Conservation (phyloP, 2,329 filamentous ascomycete species). For the Colletotrichum australisinense region DNA sequence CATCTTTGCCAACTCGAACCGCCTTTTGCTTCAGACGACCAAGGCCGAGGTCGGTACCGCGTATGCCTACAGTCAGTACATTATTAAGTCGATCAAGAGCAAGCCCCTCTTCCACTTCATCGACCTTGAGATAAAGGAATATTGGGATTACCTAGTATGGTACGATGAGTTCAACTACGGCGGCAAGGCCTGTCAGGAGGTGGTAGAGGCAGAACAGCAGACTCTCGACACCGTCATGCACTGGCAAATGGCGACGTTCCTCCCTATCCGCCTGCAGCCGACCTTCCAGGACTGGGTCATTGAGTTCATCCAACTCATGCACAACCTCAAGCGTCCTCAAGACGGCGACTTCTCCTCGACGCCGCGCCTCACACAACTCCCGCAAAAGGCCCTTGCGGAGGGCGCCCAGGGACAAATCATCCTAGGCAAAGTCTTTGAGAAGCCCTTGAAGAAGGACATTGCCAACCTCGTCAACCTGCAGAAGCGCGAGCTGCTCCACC, state of each 20-base stretch:
- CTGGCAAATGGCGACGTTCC: slow-evolving; percentile 94
- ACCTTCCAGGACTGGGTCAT: slow-evolving; percentile 93
- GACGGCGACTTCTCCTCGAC: slow-evolving; percentile 62
- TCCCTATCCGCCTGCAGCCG: slow-evolving; percentile 83
- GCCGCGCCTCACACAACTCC: slow-evolving; percentile 68
- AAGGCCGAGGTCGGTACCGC: slow-evolving; percentile 98
- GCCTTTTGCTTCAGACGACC: slow-evolving; percentile 92
- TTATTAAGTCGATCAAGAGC: slow-evolving; percentile 94
- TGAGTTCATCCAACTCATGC: slow-evolving; percentile 96
- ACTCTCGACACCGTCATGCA: slow-evolving; percentile 93
- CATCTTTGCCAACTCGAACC: slow-evolving; percentile 92
- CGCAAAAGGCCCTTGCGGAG: slow-evolving; percentile 68
- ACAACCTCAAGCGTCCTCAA: slow-evolving; percentile 79
- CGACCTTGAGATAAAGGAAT: slow-evolving; percentile 96
- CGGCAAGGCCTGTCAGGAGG: slow-evolving; percentile 88
- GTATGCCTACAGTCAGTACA: slow-evolving; percentile 96
- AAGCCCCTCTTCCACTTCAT: slow-evolving; percentile 98
- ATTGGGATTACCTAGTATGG: slow-evolving; percentile 99
- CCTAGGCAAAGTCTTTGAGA: slow-evolving; percentile 85
- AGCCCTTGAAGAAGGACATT: slow-evolving; percentile 90
- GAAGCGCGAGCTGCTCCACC: slow-evolving; percentile 88
- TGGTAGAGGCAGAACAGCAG: slow-evolving; percentile 79
- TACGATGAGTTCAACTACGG: slow-evolving; percentile 99
- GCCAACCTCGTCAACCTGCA: slow-evolving; percentile 84
- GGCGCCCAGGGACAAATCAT: slow-evolving; percentile 73